Conservation (phyloP, 2,329 filamentous ascomycete species). For the Orbilia quercus region DNA sequence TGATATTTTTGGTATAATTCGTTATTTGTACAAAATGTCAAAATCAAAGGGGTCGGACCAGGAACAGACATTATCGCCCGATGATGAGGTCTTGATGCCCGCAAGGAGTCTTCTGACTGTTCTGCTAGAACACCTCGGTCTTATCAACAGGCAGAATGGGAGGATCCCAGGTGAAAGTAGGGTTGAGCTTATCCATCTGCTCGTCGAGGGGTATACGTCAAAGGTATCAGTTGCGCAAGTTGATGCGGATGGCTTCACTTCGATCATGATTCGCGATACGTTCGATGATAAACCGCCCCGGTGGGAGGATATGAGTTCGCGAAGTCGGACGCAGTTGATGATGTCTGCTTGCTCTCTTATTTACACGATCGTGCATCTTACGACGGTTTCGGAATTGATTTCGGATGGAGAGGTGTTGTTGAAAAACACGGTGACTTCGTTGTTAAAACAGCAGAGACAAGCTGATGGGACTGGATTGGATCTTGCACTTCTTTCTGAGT, state of each 20-base stretch:
- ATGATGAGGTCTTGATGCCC: slow-evolving; percentile 40
- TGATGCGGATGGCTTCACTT: slow-evolving; percentile 22
- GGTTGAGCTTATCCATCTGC: slow-evolving; percentile 36
- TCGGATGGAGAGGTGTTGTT: slow-evolving; percentile 42
- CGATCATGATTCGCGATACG: slow-evolving; percentile 32
- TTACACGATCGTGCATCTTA: slow-evolving; percentile 42
- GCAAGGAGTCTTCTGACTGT: slow-evolving; percentile 48
- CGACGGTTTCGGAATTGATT: slow-evolving; percentile 36
- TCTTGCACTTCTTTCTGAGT: slow-evolving; percentile 39
- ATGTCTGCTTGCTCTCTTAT: slow-evolving; percentile 43
- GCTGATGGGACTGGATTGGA: slow-evolving; percentile 26
- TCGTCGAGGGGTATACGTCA: slow-evolving; percentile 23
- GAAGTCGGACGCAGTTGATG: slow-evolving; percentile 42
- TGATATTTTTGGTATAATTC: slow-evolving; percentile 47
- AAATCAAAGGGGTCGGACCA: slow-evolving; percentile 3
- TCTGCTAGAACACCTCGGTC: slow-evolving; percentile 37
- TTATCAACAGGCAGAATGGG: neutral
- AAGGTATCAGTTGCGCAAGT: slow-evolving; percentile 43
- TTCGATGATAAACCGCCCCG: neutral
- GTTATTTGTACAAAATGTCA: slow-evolving; percentile 38
- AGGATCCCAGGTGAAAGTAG: slow-evolving; percentile 1
- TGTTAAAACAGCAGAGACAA: slow-evolving; percentile 19
- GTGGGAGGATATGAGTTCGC: slow-evolving; percentile 40
- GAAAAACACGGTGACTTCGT: slow-evolving; percentile 29
- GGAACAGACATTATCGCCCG: slow-evolving; percentile 19